Evolutionary conservation across 768 basidiomycete species (phyloP), one percentile per base, ranked within the genome.

Genomic region (Rossbeevera mucosa): DNA sequence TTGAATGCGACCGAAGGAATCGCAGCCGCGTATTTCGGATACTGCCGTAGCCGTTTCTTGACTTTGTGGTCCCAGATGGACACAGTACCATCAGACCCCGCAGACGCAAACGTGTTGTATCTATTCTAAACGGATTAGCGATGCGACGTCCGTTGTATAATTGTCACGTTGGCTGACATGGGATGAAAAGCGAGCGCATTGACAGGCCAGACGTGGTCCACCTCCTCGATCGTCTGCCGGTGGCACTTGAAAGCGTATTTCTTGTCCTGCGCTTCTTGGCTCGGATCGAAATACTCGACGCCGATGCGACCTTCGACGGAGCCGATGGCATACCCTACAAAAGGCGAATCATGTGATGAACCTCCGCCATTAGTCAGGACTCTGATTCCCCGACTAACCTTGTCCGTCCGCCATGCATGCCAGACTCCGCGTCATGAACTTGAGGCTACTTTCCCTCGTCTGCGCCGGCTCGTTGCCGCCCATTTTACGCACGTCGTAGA

Each of bases 21-120:
- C 3, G 86, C 78, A 0, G 81, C 77, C 4, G 77, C 70, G 71
- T 85, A 93, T 64, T 90, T 90, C 0, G 86, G 85, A 57, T 90
- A 94, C 60, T 95, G 93, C 22, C 93, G 84, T 48, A 98, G 74
- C 2, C 96, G 85, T 66, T 98, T 98, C 75, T 97, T 96, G 50
- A 94, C 87, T 58, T 87, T 86, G 70, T 94, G 93, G 65, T 98
- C 96, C 96, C 96, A 99, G 53, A 98, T 85, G 0, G 92, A 93
- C 40, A 98, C 91, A 1, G 88, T 88, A 0, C 86, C 86, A 67
- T 99, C 96, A 0, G 93, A 95, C 31, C 96, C 96, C 2, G 87
- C 94, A 0, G 94, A 94, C 0, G 92, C 92, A 61, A 99, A 96
- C 0, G 95, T 97, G 68, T 92, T 94, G 73, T 85, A 86, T 5